Evolutionary conservation across 768 basidiomycete genomes (phyloP).

Genomic region (Punctularia strigosozonata): DNA sequence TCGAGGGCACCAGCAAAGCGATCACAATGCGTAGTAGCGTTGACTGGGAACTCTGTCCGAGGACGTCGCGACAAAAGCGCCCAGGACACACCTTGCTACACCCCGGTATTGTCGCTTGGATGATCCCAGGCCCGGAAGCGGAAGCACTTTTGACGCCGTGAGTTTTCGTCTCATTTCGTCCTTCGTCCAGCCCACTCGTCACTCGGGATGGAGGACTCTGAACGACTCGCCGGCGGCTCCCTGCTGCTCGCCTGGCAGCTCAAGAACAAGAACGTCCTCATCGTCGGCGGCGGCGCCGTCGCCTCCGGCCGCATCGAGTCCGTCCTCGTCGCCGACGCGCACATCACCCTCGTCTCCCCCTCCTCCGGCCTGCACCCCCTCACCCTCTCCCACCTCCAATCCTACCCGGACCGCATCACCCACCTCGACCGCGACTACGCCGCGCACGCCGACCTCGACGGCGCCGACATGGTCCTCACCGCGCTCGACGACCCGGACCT

Average conservation of each 20-base stretch:
- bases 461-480: conserved; percentile 80
- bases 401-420: conserved; percentile 41
- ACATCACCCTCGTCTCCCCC: conserved; percentile 71
- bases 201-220: too few species aligned
- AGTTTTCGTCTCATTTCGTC: too few species aligned
- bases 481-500: conserved; percentile 77
- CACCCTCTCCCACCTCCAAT: conserved; percentile 39
- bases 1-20: too few species aligned
- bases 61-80: too few species aligned
- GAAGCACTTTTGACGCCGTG: too few species aligned
- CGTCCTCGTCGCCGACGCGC: conserved; percentile 70
- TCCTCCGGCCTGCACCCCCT: conserved; percentile 48
- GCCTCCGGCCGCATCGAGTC: conserved; percentile 83
- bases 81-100: too few species aligned
- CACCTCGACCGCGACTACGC: conserved; percentile 47
- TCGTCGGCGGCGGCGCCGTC: conserved; percentile 91
- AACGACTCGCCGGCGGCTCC: conserved; percentile 56
- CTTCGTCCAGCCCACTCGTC: too few species aligned
- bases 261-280: conserved; percentile 67
- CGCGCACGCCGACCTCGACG: conserved; percentile 51
- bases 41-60: too few species aligned
- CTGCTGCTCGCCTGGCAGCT: conserved; percentile 93
- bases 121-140: too few species aligned
- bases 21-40: too few species aligned
- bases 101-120: too few species aligned